phyloP scores from a whole-genome alignment of 495 filamentous ascomycete genomes.

The Hypoxylon intermedium region DNA sequence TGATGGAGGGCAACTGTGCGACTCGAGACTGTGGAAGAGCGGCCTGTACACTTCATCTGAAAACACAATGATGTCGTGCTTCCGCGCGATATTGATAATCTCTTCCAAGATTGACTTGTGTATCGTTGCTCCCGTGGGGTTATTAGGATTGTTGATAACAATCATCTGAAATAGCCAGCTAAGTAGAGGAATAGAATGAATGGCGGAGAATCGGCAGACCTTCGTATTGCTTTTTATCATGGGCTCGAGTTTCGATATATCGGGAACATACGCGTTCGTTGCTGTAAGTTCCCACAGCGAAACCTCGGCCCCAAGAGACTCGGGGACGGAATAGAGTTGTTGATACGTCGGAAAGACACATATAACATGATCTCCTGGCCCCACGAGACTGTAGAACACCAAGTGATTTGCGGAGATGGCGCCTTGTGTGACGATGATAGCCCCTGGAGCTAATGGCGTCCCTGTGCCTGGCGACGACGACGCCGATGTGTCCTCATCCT shows the following conservation, averaged over 20 bases:
- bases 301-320: slow-evolving; percentile 80
- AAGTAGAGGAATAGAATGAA: not conserved
- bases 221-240: slow-evolving; percentile 81
- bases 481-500: slow-evolving; percentile 51
- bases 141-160: slow-evolving; percentile 81
- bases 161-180: slow-evolving; percentile 44
- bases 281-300: slow-evolving; percentile 77
- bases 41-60: slow-evolving; percentile 89
- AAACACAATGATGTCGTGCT: slow-evolving; percentile 70
- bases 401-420: slow-evolving; percentile 88
- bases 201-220: slow-evolving; percentile 24
- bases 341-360: slow-evolving; percentile 92
- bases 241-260: slow-evolving; percentile 69
- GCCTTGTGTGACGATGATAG: slow-evolving; percentile 78
- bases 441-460: slow-evolving; percentile 59
- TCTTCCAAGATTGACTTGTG: slow-evolving; percentile 64
- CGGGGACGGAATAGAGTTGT: slow-evolving; percentile 81
- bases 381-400: slow-evolving; percentile 74
- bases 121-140: slow-evolving; percentile 80
- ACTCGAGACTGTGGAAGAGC: slow-evolving; percentile 72
- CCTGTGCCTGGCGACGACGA: not conserved
- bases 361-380: slow-evolving; percentile 85
- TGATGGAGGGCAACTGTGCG: slow-evolving; percentile 68
- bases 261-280: slow-evolving; percentile 69
- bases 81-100: slow-evolving; percentile 69